A percentile compares a stretch with the other conserved stretches of the same genome.
Evolutionary conservation across 1,139 yeast species (phyloP).

Genomic region (Candida smagusa): DNA sequence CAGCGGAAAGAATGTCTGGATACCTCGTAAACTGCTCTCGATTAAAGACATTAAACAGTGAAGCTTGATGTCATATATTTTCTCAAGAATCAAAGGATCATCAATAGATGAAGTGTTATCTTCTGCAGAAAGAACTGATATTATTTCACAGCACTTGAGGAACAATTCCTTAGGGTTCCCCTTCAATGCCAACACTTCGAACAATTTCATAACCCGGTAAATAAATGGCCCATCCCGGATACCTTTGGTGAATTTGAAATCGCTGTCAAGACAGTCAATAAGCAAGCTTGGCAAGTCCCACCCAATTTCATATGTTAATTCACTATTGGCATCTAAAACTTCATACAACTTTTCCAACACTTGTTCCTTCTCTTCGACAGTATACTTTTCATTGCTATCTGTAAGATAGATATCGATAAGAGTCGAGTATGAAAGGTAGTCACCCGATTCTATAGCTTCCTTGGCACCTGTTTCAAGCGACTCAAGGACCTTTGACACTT

Average conservation of each 20-base stretch:
- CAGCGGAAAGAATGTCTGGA: slow-evolving; percentile 68
- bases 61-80: slow-evolving; percentile 52
- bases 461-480: slow-evolving; percentile 32
- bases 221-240: slow-evolving; percentile 35
- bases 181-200: slow-evolving; percentile 53
- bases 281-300: slow-evolving; percentile 83
- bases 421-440: slow-evolving; percentile 70
- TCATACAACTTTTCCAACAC: slow-evolving; percentile 30
- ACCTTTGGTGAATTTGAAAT: slow-evolving; percentile 11
- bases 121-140: slow-evolving; percentile 27
- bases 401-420: slow-evolving; percentile 59
- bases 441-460: slow-evolving; percentile 45
- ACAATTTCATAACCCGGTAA: slow-evolving; percentile 44
- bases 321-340: slow-evolving; percentile 40
- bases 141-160: slow-evolving; percentile 62
- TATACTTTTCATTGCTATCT: slow-evolving; percentile 41
- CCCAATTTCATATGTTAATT: slow-evolving; percentile 66
- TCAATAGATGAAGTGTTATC: slow-evolving; percentile 10
- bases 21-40: slow-evolving; percentile 47
- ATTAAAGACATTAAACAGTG: slow-evolving; percentile 64
- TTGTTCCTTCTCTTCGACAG: slow-evolving; percentile 45
- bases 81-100: slow-evolving; percentile 18
- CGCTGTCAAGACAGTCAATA: slow-evolving; percentile 40
- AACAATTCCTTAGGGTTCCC: slow-evolving; percentile 84
- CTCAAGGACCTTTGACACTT: slow-evolving; percentile 25